phyloP scores from a whole-genome alignment of 148 eudicot species.

The Silene conica region DNA sequence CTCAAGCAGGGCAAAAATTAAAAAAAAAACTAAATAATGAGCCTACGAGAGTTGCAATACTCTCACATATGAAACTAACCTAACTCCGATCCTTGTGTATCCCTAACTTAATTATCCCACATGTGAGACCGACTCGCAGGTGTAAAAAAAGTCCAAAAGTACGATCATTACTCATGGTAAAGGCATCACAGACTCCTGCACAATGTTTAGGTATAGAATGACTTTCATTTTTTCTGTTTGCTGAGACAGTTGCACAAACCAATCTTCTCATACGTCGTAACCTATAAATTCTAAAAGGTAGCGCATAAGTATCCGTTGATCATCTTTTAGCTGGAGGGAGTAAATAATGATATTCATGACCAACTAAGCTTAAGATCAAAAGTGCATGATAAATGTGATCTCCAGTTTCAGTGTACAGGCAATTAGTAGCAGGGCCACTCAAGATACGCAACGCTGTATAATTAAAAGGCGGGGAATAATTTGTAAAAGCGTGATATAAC shows the following conservation, averaged over 20 bases:
- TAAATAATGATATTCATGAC: not conserved
- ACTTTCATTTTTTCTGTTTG: not conserved
- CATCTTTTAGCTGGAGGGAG: not conserved
- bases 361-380: not conserved
- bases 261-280: not conserved
- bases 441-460: not conserved
- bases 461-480: not conserved
- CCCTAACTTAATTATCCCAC: no score
- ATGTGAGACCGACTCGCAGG: no score
- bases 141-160: no score
- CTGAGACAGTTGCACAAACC: conserved; percentile 2
- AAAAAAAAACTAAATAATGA: no score
- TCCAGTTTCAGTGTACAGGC: not conserved
- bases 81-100: no score
- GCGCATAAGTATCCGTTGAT: not conserved
- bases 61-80: no score
- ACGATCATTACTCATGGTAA: no score
- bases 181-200: no score
- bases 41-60: no score
- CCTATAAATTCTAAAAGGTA: not conserved
- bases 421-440: not conserved
- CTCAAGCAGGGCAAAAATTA: not conserved
- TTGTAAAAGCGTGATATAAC: not conserved
- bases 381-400: not conserved
- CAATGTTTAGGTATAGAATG: no score